Percentiles rank a stretch among this genome's conserved stretches.
Conservation (phyloP, 2,329 filamentous ascomycete species). For the Sclerotinia minor region DNA sequence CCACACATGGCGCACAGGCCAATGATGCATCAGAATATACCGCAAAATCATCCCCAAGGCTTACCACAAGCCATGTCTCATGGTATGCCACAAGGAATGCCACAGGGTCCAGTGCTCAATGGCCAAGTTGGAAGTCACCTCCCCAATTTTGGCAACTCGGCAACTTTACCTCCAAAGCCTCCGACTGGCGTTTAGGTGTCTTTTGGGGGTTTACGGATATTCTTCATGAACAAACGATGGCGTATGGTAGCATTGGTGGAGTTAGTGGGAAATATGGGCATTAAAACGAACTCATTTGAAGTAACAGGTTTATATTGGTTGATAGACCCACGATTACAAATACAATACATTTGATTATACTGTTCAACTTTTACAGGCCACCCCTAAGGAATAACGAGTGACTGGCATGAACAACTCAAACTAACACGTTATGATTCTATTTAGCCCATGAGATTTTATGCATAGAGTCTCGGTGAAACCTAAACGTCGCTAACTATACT, state of each 20-base stretch:
- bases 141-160: constrained; percentile 56
- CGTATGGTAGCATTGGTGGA: constrained; percentile 44
- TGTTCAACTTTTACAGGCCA: not conserved
- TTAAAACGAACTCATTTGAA: constrained; percentile 36
- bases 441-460: too few species aligned
- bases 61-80: constrained; percentile 34
- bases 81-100: constrained; percentile 34
- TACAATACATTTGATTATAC: constrained; percentile 26
- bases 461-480: not conserved
- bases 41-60: constrained; percentile 35
- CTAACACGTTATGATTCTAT: not conserved
- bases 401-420: not conserved
- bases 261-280: constrained; percentile 39
- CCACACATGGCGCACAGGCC: constrained; percentile 42
- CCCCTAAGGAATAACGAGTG: not conserved
- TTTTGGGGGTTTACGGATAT: constrained; percentile 28
- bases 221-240: constrained; percentile 39
- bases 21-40: constrained; percentile 42
- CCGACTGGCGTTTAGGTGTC: constrained; percentile 45
- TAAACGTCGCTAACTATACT: not conserved
- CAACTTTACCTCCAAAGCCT: constrained; percentile 56
- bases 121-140: constrained; percentile 49
- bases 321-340: constrained; percentile 39
- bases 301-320: constrained; percentile 39
- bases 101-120: constrained; percentile 36